Conservation (phyloP, 306 rosid genomes). For the Cucurbita moschata region DNA sequence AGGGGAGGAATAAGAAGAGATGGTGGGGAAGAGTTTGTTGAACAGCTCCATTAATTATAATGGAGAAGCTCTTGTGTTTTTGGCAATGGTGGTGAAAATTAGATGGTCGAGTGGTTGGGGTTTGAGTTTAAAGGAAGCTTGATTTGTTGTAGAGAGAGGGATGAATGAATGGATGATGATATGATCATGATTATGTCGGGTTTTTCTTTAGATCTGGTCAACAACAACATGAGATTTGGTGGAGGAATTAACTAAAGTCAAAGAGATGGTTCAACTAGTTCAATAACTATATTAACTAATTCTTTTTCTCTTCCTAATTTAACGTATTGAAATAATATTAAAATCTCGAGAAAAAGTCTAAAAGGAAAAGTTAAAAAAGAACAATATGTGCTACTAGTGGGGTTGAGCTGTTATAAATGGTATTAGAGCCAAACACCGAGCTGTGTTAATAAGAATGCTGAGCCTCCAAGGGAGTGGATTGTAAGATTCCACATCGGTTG, state of each 20-base stretch:
- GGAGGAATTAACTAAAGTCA: neutral
- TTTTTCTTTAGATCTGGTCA: neutral
- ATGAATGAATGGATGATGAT: neutral
- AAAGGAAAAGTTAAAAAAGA: too few relatives aligned
- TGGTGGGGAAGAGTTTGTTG: conserved; percentile 33
- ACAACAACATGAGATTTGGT: neutral
- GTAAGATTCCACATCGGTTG: too few relatives aligned
- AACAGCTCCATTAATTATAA: conserved; percentile 52
- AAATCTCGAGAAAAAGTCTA: too few relatives aligned
- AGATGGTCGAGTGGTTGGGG: conserved; percentile 21
- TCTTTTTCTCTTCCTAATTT: neutral
- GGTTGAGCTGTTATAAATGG: too few relatives aligned
- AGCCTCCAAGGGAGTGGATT: too few relatives aligned
- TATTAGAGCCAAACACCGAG: too few relatives aligned
- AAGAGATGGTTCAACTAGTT: neutral
- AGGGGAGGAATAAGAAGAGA: neutral
- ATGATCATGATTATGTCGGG: neutral
- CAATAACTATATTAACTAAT: conserved; percentile 2
- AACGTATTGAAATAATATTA: neutral
- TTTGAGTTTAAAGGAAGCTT: conserved; percentile 7
- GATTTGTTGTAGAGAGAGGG: neutral
- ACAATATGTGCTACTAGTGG: too few relatives aligned
- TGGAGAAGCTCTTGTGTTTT: conserved; percentile 10
- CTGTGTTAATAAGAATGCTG: too few relatives aligned
- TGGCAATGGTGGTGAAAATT: conserved; percentile 10